These are phyloP conservation scores for Fraxinus latifolia DNA, from an alignment of 305 asterid species.

Conservation along the genomic window DNA sequence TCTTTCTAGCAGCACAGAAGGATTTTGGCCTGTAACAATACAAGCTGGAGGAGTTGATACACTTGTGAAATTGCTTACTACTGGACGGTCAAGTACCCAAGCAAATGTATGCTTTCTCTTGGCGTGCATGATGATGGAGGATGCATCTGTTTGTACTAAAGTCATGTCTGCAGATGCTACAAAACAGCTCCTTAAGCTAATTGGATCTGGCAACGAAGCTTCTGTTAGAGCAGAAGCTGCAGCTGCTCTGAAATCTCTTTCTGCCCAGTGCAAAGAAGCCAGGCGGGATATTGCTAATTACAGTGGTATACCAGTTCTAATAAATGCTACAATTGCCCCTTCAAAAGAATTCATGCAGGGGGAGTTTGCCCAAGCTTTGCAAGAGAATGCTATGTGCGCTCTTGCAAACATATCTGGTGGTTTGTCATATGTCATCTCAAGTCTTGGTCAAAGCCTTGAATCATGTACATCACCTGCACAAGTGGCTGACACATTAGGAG, in stretches of 20 bases:
- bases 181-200: slow-evolving; percentile 79
- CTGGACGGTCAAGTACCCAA: slow-evolving; percentile 81
- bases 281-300: slow-evolving; percentile 74
- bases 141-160: slow-evolving; percentile 80
- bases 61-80: slow-evolving; percentile 76
- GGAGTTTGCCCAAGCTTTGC: slow-evolving; percentile 97
- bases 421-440: slow-evolving; percentile 84
- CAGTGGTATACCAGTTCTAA: slow-evolving; percentile 88
- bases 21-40: slow-evolving; percentile 88
- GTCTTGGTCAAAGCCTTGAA: slow-evolving; percentile 98
- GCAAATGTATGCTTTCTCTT: slow-evolving; percentile 95
- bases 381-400: slow-evolving; percentile 99
- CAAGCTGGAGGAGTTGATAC: slow-evolving; percentile 89
- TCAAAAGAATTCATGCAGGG: slow-evolving; percentile 99
- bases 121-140: slow-evolving; percentile 98
- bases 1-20: slow-evolving; percentile 94
- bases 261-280: slow-evolving; percentile 92
- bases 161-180: slow-evolving; percentile 81
- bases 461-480: slow-evolving; percentile 94
- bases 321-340: slow-evolving; percentile 99
- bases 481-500: slow-evolving; percentile 95
- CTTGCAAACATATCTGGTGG: slow-evolving; percentile 99
- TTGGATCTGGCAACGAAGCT: slow-evolving; percentile 86
- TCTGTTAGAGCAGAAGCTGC: slow-evolving; percentile 99
- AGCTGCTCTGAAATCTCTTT: slow-evolving; percentile 94